Conservation (phyloP, 2,329 filamentous ascomycete species). For the Claviceps monticola region DNA sequence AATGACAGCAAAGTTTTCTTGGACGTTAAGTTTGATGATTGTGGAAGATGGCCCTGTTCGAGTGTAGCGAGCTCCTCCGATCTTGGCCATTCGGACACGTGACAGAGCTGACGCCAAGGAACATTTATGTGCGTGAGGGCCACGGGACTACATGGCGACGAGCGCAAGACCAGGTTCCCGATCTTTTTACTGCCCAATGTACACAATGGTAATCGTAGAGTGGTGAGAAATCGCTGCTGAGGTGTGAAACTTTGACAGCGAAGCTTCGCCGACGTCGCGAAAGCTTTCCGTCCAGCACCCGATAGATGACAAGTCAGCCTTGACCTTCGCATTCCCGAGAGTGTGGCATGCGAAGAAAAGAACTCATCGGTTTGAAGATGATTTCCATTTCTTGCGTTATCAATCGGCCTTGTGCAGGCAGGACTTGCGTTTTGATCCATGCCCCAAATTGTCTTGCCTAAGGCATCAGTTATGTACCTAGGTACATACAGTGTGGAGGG, state of each 20-base stretch:
- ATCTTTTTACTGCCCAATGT: neutral
- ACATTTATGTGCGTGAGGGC: neutral
- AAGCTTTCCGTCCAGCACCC: neutral
- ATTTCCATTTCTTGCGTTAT: too few species aligned
- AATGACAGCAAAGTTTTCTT: neutral
- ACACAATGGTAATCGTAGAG: slow-evolving; percentile 8
- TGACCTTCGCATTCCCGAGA: slow-evolving; percentile 18
- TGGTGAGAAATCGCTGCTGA: slow-evolving; percentile 6
- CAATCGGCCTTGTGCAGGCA: too few species aligned
- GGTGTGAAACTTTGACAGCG: neutral
- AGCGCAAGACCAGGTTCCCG: neutral
- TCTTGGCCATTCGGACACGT: slow-evolving; percentile 5
- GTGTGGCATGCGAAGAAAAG: slow-evolving; percentile 9
- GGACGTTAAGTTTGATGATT: neutral
- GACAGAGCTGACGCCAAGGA: neutral
- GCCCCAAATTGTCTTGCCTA: too few species aligned
- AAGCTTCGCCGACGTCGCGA: neutral
- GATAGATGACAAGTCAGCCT: slow-evolving; percentile 9
- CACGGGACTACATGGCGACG: neutral
- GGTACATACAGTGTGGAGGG: too few species aligned
- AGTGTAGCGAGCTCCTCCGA: slow-evolving; percentile 10
- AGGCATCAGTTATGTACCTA: too few species aligned
- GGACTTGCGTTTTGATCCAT: too few species aligned
- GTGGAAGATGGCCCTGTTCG: slow-evolving; percentile 6
- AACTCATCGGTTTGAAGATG: neutral